Percentiles rank a stretch among this genome's conserved stretches.
These are phyloP conservation scores for Trichaptum fuscoviolaceum DNA, from an alignment of 768 basidiomycete species.

Conservation along the genomic window DNA sequence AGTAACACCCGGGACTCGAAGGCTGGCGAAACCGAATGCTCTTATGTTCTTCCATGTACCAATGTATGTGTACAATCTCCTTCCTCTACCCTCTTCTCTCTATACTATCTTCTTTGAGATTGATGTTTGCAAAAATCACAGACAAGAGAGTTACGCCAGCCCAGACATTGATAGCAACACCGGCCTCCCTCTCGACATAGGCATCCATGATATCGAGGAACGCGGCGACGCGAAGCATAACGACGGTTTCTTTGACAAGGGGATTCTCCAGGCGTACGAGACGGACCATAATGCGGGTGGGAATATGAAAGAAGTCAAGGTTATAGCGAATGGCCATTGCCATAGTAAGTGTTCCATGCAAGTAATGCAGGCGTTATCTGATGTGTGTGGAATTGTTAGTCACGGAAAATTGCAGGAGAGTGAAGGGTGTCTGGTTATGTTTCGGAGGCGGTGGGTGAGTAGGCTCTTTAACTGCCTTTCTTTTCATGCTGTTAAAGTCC, in stretches of 20 bases:
- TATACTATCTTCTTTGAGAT: neutral
- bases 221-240: slow-evolving; percentile 63
- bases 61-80: slow-evolving; percentile 43
- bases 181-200: slow-evolving; percentile 63
- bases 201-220: slow-evolving; percentile 52
- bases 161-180: slow-evolving; percentile 61
- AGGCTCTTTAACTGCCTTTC: neutral
- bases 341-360: slow-evolving; percentile 49
- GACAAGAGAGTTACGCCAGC: slow-evolving; percentile 69
- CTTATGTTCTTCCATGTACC: slow-evolving; percentile 99
- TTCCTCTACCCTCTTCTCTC: neutral
- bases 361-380: slow-evolving; percentile 13
- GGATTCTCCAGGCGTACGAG: slow-evolving; percentile 65
- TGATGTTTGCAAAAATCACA: slow-evolving; percentile 21
- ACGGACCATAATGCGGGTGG: slow-evolving; percentile 52
- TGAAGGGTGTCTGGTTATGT: slow-evolving; percentile 87
- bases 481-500: slow-evolving; percentile 9
- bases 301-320: slow-evolving; percentile 69
- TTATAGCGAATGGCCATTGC: slow-evolving; percentile 85
- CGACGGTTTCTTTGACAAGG: slow-evolving; percentile 83
- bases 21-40: slow-evolving; percentile 89
- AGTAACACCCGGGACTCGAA: slow-evolving; percentile 45
- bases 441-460: slow-evolving; percentile 81
- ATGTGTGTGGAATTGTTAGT: slow-evolving; percentile 34
- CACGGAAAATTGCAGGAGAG: slow-evolving; percentile 83